phyloP scores from a whole-genome alignment of 164 flowering plant genomes.

The Aristolochia fimbriata region DNA sequence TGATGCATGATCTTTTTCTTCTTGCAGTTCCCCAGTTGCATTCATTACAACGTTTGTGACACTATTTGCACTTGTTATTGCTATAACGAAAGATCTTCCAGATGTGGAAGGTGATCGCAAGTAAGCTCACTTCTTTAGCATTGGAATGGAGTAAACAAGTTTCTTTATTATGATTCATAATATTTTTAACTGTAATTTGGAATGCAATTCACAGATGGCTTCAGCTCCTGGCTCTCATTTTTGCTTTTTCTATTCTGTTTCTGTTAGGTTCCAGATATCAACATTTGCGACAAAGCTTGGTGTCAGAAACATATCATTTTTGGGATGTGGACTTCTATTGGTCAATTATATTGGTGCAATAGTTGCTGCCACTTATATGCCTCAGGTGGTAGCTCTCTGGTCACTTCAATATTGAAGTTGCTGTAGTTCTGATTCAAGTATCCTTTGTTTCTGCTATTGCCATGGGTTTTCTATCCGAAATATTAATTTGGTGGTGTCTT shows the following conservation, averaged over 20 bases:
- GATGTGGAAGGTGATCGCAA: conserved; percentile 98
- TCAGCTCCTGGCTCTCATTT: no score
- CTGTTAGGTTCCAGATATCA: conserved; percentile 80
- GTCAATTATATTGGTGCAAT: conserved; percentile 71
- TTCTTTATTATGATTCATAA: no score
- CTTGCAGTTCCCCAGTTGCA: conserved; percentile 81
- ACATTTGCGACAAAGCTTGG: conserved; percentile 97
- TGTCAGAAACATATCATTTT: conserved; percentile 81
- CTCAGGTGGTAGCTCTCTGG: conserved; percentile 45
- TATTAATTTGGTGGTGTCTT: no score
- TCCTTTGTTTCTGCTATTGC: background rate
- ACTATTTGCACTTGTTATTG: conserved; percentile 90
- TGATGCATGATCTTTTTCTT: conserved; percentile 5
- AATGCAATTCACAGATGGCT: no score
- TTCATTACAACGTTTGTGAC: conserved; percentile 93
- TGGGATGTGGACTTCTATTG: conserved; percentile 80
- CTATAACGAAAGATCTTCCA: conserved; percentile 97
- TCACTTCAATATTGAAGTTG: no score
- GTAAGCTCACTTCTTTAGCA: conserved; percentile 36
- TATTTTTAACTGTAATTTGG: no score
- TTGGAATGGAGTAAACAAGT: no score
- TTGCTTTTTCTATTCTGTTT: background rate
- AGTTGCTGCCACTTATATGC: conserved; percentile 69
- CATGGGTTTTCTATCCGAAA: no score
- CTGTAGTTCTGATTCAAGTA: background rate